Base-by-base conservation (phyloP, 257 asterid genomes). In the Capsicum pubescens region DNA sequence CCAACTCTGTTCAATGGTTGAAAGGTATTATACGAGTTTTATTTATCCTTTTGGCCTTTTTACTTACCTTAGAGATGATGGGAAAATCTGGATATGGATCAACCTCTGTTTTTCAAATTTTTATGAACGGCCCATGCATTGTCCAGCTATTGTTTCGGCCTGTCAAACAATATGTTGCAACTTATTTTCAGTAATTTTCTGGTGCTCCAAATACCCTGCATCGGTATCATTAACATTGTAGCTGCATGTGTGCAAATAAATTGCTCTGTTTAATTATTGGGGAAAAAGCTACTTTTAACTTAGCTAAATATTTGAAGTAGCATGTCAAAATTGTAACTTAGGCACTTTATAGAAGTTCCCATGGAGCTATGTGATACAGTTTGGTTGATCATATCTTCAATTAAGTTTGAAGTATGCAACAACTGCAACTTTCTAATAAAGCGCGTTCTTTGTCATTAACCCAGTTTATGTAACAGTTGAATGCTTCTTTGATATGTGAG, bases 1-100 rank as follows among this genome's bases (percentile, higher is more conserved):
- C 57, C 99, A 90, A 89, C 99, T 97, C 61, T 93, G 99, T 88
- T 89, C 96, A 36, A 97, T 97, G 99, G 99, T 95, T 19, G 99
- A 95, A 91, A 90, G 98, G 98, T 92, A 86, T 32, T 84, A 46
- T 44, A 46, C 63, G 85, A 58, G 54, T 7, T 42, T 17, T n/a
- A 36, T 50, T 74, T 21, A 68, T 32, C 63, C 36, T 50, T 39
- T 50, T 50, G 61, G 46, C 61, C 44, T 50, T 74, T 48, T 50
- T 9, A n/a, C 80, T 19, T 74, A 32, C 42, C 61, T 74, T 12
- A 21, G 46, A 48, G 61, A 50, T 4, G 42, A 21, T 50, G 81
- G 46, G 50, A 74, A 19, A 32, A 74, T 50, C 11, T 21, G 19
- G 7, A 21, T 44, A 71, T 13, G 54, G 79, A 70, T 70, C 60